Evolutionary conservation across 1,284 basidiomycete species (phyloP).

Genomic region (Lentinula novae-zelandiae): DNA sequence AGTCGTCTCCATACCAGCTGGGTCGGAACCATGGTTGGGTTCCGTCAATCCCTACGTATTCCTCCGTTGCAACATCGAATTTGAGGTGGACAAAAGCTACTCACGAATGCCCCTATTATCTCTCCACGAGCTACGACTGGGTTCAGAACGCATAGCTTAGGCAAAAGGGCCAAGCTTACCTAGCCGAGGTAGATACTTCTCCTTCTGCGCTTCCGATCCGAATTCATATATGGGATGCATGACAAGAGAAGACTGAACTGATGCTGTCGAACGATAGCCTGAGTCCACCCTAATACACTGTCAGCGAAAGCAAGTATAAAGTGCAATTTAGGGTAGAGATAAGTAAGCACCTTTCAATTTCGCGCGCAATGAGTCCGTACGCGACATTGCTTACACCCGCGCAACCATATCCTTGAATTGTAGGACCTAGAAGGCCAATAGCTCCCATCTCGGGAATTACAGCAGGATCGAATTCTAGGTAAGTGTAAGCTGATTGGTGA

Average conservation of each 20-base stretch:
- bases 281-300: conserved; percentile 76
- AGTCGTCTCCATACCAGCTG: conserved; percentile 90
- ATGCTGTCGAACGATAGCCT: conserved; percentile 93
- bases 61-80: background rate
- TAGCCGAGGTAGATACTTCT: conserved; percentile 84
- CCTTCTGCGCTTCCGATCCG: conserved; percentile 87
- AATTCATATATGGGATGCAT: conserved; percentile 98
- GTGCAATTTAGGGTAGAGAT: background rate
- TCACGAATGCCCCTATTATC: conserved; percentile 88
- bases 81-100: conserved; percentile 20
- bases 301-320: background rate
- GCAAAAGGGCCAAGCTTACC: conserved; percentile 38
- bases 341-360: conserved; percentile 74
- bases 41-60: conserved; percentile 82
- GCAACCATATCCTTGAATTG: conserved; percentile 92
- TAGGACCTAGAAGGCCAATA: conserved; percentile 87
- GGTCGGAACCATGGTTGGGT: conserved; percentile 95
- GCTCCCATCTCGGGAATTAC: conserved; percentile 92
- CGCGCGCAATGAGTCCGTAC: conserved; percentile 91
- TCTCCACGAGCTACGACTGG: conserved; percentile 71
- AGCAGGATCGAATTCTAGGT: conserved; percentile 70
- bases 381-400: conserved; percentile 91
- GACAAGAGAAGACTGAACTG: conserved; percentile 94
- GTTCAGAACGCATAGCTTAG: background rate
- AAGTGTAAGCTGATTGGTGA: background rate